These are phyloP conservation scores for Chalara sp. DNA, from an alignment of 2,329 filamentous ascomycete genomes.

Conservation along the genomic window DNA sequence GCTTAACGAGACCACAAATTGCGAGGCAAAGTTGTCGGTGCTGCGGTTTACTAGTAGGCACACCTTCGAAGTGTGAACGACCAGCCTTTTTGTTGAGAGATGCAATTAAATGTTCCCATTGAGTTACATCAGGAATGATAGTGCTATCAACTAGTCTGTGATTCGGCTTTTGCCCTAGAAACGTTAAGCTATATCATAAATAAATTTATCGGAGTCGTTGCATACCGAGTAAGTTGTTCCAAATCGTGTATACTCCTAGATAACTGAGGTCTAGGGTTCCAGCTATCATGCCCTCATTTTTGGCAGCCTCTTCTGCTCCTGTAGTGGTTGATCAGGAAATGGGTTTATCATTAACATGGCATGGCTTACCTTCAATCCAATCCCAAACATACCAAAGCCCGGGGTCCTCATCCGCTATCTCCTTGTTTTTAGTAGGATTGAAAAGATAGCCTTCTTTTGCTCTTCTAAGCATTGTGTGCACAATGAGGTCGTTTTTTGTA, in stretches of 20 bases:
- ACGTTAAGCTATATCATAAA: slow-evolving; percentile 1
- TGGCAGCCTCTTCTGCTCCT: slow-evolving; percentile 58
- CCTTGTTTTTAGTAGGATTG: slow-evolving; percentile 56
- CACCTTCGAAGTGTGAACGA: slow-evolving; percentile 57
- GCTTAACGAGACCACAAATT: slow-evolving; percentile 65
- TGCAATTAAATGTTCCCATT: slow-evolving; percentile 57
- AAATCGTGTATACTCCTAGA: slow-evolving; percentile 66
- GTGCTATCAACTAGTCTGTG: slow-evolving; percentile 41
- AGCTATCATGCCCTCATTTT: slow-evolving; percentile 63
- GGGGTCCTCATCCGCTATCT: slow-evolving; percentile 62
- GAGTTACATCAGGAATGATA: slow-evolving; percentile 35
- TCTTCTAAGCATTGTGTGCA: slow-evolving; percentile 53
- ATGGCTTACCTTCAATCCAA: slow-evolving; percentile 56
- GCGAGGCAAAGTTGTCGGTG: slow-evolving; percentile 71
- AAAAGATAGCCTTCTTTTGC: slow-evolving; percentile 58
- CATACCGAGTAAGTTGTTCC: slow-evolving; percentile 60
- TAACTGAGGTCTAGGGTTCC: slow-evolving; percentile 67
- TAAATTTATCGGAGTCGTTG: neutral
- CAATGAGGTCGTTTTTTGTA: slow-evolving; percentile 11
- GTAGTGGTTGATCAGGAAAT: slow-evolving; percentile 1
- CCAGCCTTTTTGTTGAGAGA: slow-evolving; percentile 56
- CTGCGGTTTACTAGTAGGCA: slow-evolving; percentile 56
- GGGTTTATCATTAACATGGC: neutral
- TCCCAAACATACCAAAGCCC: slow-evolving; percentile 78
- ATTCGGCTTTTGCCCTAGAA: slow-evolving; percentile 39